Evolutionary conservation across 768 basidiomycete genomes (phyloP).

Genomic region (Polyporus arcularius): DNA sequence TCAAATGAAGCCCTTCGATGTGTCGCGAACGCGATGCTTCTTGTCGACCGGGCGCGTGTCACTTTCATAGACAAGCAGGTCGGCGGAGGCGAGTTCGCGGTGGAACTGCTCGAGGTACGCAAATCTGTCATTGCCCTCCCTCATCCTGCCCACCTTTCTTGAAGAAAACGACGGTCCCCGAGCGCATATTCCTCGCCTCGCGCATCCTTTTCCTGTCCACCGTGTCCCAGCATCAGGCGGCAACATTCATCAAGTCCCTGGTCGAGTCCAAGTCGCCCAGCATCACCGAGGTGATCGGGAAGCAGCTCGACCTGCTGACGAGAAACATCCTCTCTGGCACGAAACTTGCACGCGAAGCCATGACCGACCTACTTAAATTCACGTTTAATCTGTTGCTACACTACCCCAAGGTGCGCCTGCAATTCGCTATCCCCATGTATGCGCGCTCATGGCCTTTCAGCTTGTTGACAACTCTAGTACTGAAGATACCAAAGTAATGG

Average conservation of each 20-base stretch:
- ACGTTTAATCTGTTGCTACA: conserved; percentile 79
- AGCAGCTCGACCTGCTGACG: conserved; percentile 61
- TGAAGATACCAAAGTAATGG: conserved; percentile 51
- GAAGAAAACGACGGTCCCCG: conserved; percentile 62
- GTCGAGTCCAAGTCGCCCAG: conserved; percentile 65
- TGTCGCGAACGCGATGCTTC: conserved; percentile 77
- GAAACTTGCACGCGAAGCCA: conserved; percentile 66
- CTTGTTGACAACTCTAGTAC: conserved; percentile 23
- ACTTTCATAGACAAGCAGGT: conserved; percentile 60
- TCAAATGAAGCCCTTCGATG: conserved; percentile 71
- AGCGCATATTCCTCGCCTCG: conserved; percentile 72
- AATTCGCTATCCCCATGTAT: not conserved
- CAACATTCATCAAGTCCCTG: conserved; percentile 49
- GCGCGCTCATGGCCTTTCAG: conserved; percentile 8
- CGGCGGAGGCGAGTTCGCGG: conserved; percentile 58
- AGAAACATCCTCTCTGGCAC: conserved; percentile 49
- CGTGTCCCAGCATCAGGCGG: conserved; percentile 50
- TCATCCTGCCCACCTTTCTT: not conserved
- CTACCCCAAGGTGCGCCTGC: conserved; percentile 68
- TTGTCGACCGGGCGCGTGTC: conserved; percentile 61
- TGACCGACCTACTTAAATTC: conserved; percentile 83
- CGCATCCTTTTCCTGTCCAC: conserved; percentile 79
- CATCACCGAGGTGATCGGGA: conserved; percentile 61
- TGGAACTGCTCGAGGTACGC: conserved; percentile 62
- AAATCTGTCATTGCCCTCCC: not conserved